Evolutionary conservation across 257 asterid species (phyloP), one percentile per base, ranked within the genome.

Genomic region (Eustoma russellianum): DNA sequence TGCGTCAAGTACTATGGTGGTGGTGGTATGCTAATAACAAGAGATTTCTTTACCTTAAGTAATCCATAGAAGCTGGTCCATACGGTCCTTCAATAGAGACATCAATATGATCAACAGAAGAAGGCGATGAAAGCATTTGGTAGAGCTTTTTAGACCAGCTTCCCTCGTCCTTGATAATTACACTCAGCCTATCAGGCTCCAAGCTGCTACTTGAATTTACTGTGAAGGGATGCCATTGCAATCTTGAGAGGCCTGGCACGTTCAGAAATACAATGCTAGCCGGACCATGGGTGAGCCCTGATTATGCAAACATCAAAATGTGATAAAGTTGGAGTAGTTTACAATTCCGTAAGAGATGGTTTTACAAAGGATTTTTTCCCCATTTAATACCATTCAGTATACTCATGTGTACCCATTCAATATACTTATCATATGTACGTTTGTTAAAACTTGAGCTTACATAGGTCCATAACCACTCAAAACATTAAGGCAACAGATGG

Each of bases 191-290:
- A 9, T 71, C 71, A n/a, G 53, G 63, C 61, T 76, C 82, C 58
- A 71, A 43, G 53, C 69, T 66, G 34, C 67, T 54, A 56, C 48
- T 76, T 2, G 82, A 76, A 60, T 17, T 57, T 5, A 76, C 17
- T 1, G 76, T 76, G 64, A 64, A 76, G 13, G 78, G 78, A 60
- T 76, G 82, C 82, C 82, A 76, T 54, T 71, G 76, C 49, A 76
- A 59, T 65, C 68, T 76, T 52, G 71, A 68, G 9, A 71, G 55
- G 56, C 78, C 56, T 13, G 71, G 76, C 10, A 68, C 67, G 48
- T 71, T 72, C 8, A 68, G 16, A 56, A 71, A 76, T 50, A 71
- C 46, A 40, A 56, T 38, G 62, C 76, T 71, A 14, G 73, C 65
- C 3, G 82, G 66, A 48, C 46, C 48, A 58, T 61, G 71, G 41